phyloP scores from a whole-genome alignment of 129 eudicot species.

The Flaveria robusta region DNA sequence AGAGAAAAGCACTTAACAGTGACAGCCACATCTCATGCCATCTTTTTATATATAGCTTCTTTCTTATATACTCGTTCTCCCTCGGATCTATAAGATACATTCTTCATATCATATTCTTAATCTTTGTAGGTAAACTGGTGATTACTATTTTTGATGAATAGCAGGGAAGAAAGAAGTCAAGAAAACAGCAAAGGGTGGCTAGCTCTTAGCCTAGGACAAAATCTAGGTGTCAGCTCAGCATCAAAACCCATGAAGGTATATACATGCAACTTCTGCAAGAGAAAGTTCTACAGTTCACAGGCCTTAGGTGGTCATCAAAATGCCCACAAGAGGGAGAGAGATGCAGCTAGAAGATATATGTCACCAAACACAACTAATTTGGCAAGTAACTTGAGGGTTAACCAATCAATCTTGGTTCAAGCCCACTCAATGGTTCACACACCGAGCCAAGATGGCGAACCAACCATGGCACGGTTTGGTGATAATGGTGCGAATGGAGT shows the following conservation, averaged over 20 bases:
- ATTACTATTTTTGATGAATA: slow-evolving; percentile 29
- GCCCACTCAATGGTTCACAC: slow-evolving; percentile 60
- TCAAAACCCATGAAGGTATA: slow-evolving; percentile 52
- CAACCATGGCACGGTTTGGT: slow-evolving; percentile 40
- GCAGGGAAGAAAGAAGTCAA: slow-evolving; percentile 33
- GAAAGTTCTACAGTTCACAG: slow-evolving; percentile 78
- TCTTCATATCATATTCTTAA: background rate
- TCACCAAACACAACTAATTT: slow-evolving; percentile 29
- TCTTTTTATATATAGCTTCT: slow-evolving; percentile 21
- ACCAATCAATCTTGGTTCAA: slow-evolving; percentile 67
- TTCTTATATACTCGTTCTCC: slow-evolving; percentile 22
- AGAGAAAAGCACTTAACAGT: slow-evolving; percentile 12
- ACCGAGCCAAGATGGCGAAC: slow-evolving; percentile 39
- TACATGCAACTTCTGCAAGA: slow-evolving; percentile 69
- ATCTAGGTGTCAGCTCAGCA: slow-evolving; percentile 41
- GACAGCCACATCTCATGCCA: slow-evolving; percentile 29
- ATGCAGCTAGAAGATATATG: slow-evolving; percentile 58
- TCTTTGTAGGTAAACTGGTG: background rate
- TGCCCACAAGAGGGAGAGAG: slow-evolving; percentile 86
- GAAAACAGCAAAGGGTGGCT: slow-evolving; percentile 53
- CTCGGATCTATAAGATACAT: slow-evolving; percentile 24
- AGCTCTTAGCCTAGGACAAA: slow-evolving; percentile 59
- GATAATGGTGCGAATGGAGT: slow-evolving; percentile 26
- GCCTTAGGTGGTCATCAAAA: slow-evolving; percentile 90
- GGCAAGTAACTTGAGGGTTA: slow-evolving; percentile 27